Base-by-base conservation (phyloP, 345 rosid species). In the Salix brachista region DNA sequence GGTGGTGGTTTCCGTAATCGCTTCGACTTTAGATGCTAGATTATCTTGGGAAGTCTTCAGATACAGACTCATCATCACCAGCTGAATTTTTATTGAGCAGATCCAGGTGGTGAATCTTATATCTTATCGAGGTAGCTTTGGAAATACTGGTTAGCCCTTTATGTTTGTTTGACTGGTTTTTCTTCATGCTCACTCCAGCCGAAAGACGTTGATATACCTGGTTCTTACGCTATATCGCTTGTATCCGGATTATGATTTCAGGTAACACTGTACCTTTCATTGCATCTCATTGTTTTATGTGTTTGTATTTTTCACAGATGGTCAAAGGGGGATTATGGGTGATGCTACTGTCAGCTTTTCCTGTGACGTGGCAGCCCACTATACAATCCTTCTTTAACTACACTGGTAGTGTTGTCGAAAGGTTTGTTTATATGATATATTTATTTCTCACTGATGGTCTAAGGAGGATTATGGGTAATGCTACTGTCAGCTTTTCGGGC, bases 381-480 rank as follows among this genome's bases (percentile, higher is more conserved):
- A 74, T 83, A 82, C 89, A 88, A 84, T 91, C 87, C 89, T 83
- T 87, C 83, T 75, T 79, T 75, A 76, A 71, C 71, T 84, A 67
- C 79, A 76, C 80, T 89, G 99, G 97, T 94, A 95, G 94, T 95
- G 97, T 86, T 95, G 99, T 46, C 50, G 4, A 46, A 46, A 46
- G 50, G 50, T 46, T 46, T 46, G 50, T 46, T 36, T 64, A 65
- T 26, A 13, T 32, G 10, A 10, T 41, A 8, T 12, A 54, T 36
- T 18, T 73, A 70, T 41, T 6, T 41, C 50, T 73, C 32, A 36
- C 17, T 41, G 67, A 64, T 48, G 65, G 85, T 54, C 37, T 81
- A 86, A 84, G 77, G 88, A 85, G 97, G 98, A 85, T 93, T 92
- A 93, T 87, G 99, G 99, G 96, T 93, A 96, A 92, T 93, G 99